Conservation (phyloP, 345 rosid species). For the Erysimum cheiranthoides region DNA sequence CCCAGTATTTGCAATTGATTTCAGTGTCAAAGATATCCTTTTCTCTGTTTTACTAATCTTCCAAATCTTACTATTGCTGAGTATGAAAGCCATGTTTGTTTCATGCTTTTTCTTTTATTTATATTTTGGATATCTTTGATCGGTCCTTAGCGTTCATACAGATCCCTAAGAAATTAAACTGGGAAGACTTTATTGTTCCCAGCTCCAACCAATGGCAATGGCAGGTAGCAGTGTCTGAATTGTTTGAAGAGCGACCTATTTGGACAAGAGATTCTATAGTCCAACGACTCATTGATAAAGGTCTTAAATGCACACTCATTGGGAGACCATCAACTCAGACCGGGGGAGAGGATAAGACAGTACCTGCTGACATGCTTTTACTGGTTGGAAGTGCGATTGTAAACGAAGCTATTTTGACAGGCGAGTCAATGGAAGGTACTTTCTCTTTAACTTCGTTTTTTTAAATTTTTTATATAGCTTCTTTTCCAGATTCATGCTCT, state of each 20-base stretch:
- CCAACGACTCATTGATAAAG: slow-evolving; percentile 70
- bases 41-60: slow-evolving; percentile 23
- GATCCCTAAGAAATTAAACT: slow-evolving; percentile 79
- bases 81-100: slow-evolving; percentile 26
- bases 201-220: slow-evolving; percentile 73
- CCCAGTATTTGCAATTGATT: slow-evolving; percentile 83
- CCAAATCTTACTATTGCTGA: background rate
- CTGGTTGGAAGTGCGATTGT: slow-evolving; percentile 97
- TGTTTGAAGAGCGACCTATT: slow-evolving; percentile 87
- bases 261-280: slow-evolving; percentile 83
- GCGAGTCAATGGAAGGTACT: slow-evolving; percentile 99
- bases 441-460: slow-evolving; percentile 19
- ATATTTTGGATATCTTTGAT: slow-evolving; percentile 28
- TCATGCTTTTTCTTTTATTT: background rate
- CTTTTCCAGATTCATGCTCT: background rate
- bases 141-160: slow-evolving; percentile 71
- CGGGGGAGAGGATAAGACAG: slow-evolving; percentile 96
- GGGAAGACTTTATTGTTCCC: slow-evolving; percentile 62
- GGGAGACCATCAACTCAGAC: slow-evolving; percentile 83
- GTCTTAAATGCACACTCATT: slow-evolving; percentile 64
- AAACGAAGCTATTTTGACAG: slow-evolving; percentile 99
- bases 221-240: slow-evolving; percentile 75
- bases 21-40: slow-evolving; percentile 86
- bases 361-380: slow-evolving; percentile 98
- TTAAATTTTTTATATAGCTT: slow-evolving; percentile 12